Percentiles rank a stretch among this genome's conserved stretches.
These are phyloP conservation scores for Monilinia fructigena DNA, from an alignment of 2,329 filamentous ascomycete genomes.

Conservation along the genomic window DNA sequence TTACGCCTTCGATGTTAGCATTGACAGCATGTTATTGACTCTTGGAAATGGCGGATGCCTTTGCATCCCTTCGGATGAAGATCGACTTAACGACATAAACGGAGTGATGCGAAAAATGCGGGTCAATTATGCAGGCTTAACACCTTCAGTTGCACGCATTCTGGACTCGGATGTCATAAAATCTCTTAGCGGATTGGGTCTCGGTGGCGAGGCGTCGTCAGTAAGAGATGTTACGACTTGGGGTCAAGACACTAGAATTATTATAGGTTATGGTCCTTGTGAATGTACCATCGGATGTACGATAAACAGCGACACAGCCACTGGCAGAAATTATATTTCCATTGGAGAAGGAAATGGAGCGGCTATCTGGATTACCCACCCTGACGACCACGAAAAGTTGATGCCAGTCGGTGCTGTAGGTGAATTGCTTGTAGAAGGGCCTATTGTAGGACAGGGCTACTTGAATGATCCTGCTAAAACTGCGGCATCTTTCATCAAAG, in stretches of 20 bases:
- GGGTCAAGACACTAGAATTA: constrained; percentile 41
- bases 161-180: constrained; percentile 33
- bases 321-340: constrained; percentile 25
- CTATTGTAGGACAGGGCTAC: constrained; percentile 62
- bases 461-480: constrained; percentile 59
- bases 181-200: constrained; percentile 30
- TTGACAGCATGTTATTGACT: constrained; percentile 35
- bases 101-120: constrained; percentile 35
- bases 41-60: constrained; percentile 45
- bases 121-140: constrained; percentile 35
- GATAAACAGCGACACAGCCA: constrained; percentile 20
- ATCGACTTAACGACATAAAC: constrained; percentile 42
- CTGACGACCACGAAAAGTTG: constrained; percentile 28
- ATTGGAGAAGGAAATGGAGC: constrained; percentile 31
- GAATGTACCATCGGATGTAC: constrained; percentile 29
- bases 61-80: constrained; percentile 44
- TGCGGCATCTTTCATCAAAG: constrained; percentile 54
- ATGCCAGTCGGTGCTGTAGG: constrained; percentile 36
- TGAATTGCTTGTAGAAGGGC: constrained; percentile 44
- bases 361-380: constrained; percentile 43
- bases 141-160: constrained; percentile 37
- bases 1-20: constrained; percentile 45
- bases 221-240: constrained; percentile 43
- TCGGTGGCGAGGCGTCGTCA: constrained; percentile 42
- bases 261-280: constrained; percentile 46